Conservation (phyloP, 1,284 basidiomycete species). For the Filobasidium uniguttulatum region DNA sequence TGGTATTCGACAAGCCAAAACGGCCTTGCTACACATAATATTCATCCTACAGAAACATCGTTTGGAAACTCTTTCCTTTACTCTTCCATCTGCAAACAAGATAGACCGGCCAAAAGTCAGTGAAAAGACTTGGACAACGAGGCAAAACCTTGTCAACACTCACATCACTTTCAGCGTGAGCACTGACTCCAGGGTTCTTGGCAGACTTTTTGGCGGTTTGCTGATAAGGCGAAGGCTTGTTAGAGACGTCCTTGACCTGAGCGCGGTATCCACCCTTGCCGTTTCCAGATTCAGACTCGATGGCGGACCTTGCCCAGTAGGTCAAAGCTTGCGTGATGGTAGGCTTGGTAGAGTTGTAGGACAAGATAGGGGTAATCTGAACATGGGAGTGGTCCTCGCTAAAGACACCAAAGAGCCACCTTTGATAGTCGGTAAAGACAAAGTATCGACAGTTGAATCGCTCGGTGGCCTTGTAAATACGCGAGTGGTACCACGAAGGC, state of each 20-base stretch:
- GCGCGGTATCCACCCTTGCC: neutral
- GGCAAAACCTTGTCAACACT: constrained; percentile 16
- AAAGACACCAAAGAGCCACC: constrained; percentile 38
- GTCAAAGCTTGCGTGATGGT: constrained; percentile 30
- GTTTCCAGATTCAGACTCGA: constrained; percentile 1
- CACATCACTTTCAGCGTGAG: constrained; percentile 17
- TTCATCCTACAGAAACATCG: too few species aligned
- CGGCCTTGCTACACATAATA: too few species aligned
- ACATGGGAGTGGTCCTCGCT: constrained; percentile 28
- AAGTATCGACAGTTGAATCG: constrained; percentile 33
- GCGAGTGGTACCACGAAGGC: constrained; percentile 39
- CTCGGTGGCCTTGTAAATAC: constrained; percentile 31
- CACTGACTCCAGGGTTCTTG: constrained; percentile 7
- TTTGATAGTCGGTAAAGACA: constrained; percentile 37
- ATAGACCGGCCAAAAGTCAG: neutral
- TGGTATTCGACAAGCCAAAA: too few species aligned
- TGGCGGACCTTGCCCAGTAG: constrained; percentile 32
- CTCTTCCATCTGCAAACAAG: constrained; percentile 6
- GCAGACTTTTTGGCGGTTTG: constrained; percentile 19
- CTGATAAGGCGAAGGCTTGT: neutral
- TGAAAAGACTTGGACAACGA: neutral
- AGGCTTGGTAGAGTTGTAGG: constrained; percentile 22
- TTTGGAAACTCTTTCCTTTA: neutral
- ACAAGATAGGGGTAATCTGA: constrained; percentile 27
- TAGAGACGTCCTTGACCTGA: neutral